Evolutionary conservation across 805 yeast species (phyloP), one percentile per base, ranked within the genome.

Genomic region (Hanseniaspora occidentalis): DNA sequence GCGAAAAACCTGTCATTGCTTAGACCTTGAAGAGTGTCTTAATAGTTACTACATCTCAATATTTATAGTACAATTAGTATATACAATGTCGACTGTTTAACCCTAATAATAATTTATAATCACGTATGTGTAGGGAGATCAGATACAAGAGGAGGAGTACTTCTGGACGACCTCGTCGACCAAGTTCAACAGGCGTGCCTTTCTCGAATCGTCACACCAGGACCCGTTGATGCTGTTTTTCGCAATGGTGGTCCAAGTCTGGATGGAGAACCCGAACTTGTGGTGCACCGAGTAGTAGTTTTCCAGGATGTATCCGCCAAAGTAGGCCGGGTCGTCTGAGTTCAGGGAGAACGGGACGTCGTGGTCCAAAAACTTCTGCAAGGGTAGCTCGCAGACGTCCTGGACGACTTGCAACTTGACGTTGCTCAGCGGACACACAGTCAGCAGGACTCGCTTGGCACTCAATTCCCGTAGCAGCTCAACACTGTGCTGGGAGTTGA

Each of bases 251-350:
- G 66, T 64, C 92, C 92, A 84, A 35, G 75, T 71, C 13, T 67
- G 61, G 42, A 69, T 53, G 36, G 70, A 62, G 61, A 84, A 77
- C 4, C 77, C 76, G 58, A 83, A 83, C 47, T 70, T 66, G 40
- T 72, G 65, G 46, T 81, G 82, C 22, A 81, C 83, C 27, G 70
- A 71, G 23, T 71, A 53, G 57, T 82, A 83, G 59, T 82, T 83
- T 53, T 83, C 89, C 47, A 83, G 62, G 47, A 82, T 75, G 59
- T 81, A 82, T n/a, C 85, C 89, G 37, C 89, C 89, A 54, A 83
- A 83, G 56, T 83, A 83, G 3, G 92, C 83, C 31, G 86, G 86
- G 54, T 79, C 86, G 54, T 79, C 85, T 3, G 83, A 75, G 58
- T 84, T 84, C 56, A 83, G 66, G 34, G 85, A 77, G 57, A 84